Base-by-base conservation (phyloP, 1,284 basidiomycete genomes). In the Hypsizygus ulmarius region DNA sequence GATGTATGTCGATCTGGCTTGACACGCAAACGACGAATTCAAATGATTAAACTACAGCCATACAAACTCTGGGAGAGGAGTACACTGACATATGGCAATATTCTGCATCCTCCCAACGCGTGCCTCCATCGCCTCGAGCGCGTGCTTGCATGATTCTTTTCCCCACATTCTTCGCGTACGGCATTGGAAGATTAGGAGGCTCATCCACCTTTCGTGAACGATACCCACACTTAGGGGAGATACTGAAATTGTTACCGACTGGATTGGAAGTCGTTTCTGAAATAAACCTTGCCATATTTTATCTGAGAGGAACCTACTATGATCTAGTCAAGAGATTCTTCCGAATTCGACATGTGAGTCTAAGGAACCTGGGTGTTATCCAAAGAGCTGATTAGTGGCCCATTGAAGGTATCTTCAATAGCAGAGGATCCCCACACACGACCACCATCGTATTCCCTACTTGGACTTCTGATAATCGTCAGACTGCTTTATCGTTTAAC, bases 21-120 rank as follows among this genome's bases (percentile, higher is more conserved):
- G 29, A 37, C 18, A 32, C 14, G 38, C 4, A 30, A 45, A 3
- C 30, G 46, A 47, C 42, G 39, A 11, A n/a, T n/a, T 43, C 40
- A 12, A 36, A 47, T 55, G 51, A 49, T 37, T 36, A 35, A 27
- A 15, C 37, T n/a, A 27, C 58, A 87, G 92, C 85, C 2, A 77
- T 74, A 2, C 91, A 93, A 65, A 93, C 90, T 2, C 73, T 95
- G 0, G 92, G 92, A 11, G 92, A 96, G 66, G 92, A 96, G 63
- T 96, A 96, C 61, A 93, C 91, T 0, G 89, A 90, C 59, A 86
- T 90, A 27, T 87, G 90, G 79, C 81, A 86, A 45, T 80, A 82
- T 48, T 81, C 83, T 10, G 61, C 67, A 12, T 66, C 61, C 36
- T 63, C 63, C 9, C 54, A 61, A 9, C 60, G 64, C 11, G 60